These are phyloP conservation scores for Talaromyces verruculosus DNA, from an alignment of 2,329 filamentous ascomycete genomes.

Conservation along the genomic window DNA sequence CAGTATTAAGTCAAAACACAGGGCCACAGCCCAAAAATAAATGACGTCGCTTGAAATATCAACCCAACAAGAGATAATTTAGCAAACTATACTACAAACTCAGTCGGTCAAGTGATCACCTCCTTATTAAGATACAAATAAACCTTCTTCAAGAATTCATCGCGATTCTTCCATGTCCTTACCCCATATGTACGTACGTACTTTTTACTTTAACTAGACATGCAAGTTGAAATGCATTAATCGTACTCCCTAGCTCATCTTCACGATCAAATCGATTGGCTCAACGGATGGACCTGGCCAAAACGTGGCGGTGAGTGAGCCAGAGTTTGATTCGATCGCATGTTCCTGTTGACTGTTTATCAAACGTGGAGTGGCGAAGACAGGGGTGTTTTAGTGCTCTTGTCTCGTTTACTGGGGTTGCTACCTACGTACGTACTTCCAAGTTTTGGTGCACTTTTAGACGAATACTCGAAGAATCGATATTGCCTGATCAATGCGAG, in stretches of 20 bases:
- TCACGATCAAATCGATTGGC: neutral
- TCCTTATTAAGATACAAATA: neutral
- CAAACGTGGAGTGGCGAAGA: neutral
- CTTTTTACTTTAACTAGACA: neutral
- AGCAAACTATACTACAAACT: neutral
- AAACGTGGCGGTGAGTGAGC: constrained; percentile 12
- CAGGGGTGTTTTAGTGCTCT: neutral
- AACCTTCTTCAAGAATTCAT: neutral
- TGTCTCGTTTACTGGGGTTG: too few species aligned
- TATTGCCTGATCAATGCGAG: neutral
- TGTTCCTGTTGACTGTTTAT: neutral
- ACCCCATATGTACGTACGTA: neutral
- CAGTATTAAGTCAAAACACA: neutral
- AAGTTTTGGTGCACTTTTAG: too few species aligned
- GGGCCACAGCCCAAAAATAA: neutral
- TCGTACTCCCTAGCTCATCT: neutral
- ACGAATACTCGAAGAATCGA: neutral
- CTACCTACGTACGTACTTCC: too few species aligned
- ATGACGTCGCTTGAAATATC: neutral
- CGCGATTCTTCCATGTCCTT: neutral
- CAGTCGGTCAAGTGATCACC: constrained; percentile 2
- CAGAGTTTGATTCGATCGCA: constrained; percentile 1
- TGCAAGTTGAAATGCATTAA: neutral
- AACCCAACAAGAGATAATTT: neutral
- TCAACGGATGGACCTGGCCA: neutral